phyloP scores from a whole-genome alignment of 1,139 yeast species.

The Pichia sp. region DNA sequence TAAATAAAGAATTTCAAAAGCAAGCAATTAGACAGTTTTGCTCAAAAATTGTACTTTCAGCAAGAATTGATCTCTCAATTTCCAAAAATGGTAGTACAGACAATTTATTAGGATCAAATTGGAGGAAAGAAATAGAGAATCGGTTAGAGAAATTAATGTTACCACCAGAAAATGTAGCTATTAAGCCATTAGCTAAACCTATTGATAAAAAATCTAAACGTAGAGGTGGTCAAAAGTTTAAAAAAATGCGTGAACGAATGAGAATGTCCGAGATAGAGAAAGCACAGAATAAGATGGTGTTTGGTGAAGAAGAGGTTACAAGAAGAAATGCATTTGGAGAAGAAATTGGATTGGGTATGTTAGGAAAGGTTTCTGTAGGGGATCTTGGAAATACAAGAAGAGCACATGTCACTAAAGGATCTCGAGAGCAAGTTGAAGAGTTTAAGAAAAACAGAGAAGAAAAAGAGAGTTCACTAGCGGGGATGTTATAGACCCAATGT shows the following conservation, averaged over 20 bases:
- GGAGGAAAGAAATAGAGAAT: constrained; percentile 51
- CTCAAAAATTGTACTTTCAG: constrained; percentile 76
- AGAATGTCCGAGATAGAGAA: constrained; percentile 75
- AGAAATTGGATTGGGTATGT: constrained; percentile 78
- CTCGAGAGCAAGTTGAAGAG: constrained; percentile 40
- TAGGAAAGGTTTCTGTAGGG: constrained; percentile 33
- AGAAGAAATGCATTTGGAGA: constrained; percentile 65
- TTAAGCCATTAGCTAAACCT: constrained; percentile 81
- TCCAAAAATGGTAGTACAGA: constrained; percentile 27
- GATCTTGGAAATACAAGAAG: constrained; percentile 34
- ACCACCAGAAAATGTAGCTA: constrained; percentile 66
- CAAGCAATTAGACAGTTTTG: constrained; percentile 76
- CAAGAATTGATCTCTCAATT: constrained; percentile 56
- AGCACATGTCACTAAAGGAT: constrained; percentile 47
- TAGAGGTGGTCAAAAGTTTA: constrained; percentile 77
- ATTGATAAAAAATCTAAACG: constrained; percentile 70
- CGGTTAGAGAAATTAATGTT: constrained; percentile 67
- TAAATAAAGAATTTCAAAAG: constrained; percentile 53
- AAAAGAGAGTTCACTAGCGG: neutral
- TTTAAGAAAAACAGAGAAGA: constrained; percentile 2
- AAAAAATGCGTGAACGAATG: constrained; percentile 76
- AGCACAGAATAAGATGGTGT: constrained; percentile 79
- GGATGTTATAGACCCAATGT: neutral
- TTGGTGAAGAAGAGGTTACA: constrained; percentile 67
- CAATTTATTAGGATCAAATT: constrained; percentile 48